Conservation (phyloP, 768 basidiomycete species). For the Tulasnella sp. region DNA sequence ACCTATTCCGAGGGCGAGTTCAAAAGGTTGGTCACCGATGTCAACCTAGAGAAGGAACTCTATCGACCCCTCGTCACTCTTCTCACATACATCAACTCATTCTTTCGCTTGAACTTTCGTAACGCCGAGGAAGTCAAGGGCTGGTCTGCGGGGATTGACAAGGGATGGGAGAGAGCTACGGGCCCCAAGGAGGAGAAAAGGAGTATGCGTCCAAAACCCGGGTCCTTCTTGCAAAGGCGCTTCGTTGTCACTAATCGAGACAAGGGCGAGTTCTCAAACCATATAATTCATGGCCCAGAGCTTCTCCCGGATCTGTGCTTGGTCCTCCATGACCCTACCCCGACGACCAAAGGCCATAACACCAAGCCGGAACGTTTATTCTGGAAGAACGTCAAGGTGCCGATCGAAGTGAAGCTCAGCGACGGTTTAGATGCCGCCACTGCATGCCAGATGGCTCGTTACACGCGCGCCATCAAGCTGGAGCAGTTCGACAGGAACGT, state of each 20-base stretch:
- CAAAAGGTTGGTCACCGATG: background rate
- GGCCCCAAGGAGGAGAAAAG: background rate
- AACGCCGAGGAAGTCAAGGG: no score
- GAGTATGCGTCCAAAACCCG: background rate
- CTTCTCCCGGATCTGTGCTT: background rate
- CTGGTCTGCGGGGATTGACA: background rate
- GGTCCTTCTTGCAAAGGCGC: background rate
- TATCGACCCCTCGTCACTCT: background rate
- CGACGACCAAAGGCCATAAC: no score
- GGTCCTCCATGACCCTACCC: no score
- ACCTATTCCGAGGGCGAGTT: background rate
- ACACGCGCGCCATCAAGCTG: background rate
- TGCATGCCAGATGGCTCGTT: background rate
- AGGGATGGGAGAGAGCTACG: background rate
- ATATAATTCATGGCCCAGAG: background rate
- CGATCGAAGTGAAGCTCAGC: background rate
- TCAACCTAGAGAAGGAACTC: background rate
- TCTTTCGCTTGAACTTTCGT: background rate
- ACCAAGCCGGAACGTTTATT: background rate
- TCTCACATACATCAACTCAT: background rate
- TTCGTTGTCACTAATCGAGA: background rate
- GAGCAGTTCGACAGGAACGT: conserved; percentile 1
- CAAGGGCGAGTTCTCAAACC: background rate
- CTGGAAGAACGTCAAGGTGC: background rate
- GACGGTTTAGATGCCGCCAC: background rate